Evolutionary conservation across 2,329 filamentous ascomycete species (phyloP).

Genomic region (Ascochyta lentis): DNA sequence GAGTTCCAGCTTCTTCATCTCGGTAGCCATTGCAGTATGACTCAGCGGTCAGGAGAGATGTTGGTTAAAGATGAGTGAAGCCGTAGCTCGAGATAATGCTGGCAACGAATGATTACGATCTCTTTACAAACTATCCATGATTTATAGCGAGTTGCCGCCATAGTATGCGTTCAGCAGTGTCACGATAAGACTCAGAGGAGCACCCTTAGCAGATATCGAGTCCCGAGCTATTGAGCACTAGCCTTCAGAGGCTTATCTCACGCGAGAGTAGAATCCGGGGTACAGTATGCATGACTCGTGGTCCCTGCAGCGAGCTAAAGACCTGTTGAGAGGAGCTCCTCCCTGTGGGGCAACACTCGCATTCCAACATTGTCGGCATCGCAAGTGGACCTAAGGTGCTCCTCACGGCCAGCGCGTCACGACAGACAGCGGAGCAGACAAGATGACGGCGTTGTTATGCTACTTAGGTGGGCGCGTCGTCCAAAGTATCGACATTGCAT

Average conservation of each 20-base stretch:
- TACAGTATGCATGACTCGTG: conserved; percentile 10
- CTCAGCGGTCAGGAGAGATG: neutral
- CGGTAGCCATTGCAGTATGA: conserved; percentile 10
- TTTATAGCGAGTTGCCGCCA: conserved; percentile 10
- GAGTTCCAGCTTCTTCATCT: conserved; percentile 13
- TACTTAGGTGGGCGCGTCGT: conserved; percentile 2
- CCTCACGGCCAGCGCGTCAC: conserved; percentile 3
- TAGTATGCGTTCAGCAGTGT: neutral
- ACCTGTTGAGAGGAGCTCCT: conserved; percentile 10
- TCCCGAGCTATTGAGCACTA: conserved; percentile 11
- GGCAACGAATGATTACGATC: conserved; percentile 11
- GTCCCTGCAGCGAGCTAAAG: neutral
- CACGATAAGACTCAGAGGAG: conserved; percentile 18
- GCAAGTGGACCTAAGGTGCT: conserved; percentile 6
- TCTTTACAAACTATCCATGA: conserved; percentile 1
- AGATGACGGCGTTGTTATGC: neutral
- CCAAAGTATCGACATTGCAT: neutral
- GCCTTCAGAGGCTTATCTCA: conserved; percentile 12
- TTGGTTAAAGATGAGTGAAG: neutral
- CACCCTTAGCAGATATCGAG: conserved; percentile 14
- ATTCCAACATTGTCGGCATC: conserved; percentile 1
- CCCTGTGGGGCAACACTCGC: conserved; percentile 6
- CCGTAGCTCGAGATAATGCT: conserved; percentile 2
- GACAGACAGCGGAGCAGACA: neutral
- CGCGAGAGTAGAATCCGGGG: conserved; percentile 13